Conservation (phyloP, 805 yeast species). For the Saccharomycopsis lassenensis region DNA sequence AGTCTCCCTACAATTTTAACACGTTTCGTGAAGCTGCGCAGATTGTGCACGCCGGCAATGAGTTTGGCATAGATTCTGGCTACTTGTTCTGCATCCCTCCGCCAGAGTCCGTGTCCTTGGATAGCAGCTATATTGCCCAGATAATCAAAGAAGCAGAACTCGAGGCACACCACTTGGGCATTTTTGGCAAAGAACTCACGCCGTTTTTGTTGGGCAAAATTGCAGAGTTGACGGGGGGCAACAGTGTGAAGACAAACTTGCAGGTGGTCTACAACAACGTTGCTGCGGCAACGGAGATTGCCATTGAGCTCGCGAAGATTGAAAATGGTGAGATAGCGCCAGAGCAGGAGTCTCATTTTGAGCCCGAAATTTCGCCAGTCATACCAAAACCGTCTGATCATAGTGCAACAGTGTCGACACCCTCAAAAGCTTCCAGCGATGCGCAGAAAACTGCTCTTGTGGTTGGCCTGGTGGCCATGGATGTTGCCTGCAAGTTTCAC, state of each 20-base stretch:
- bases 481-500: constrained; percentile 45
- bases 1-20: constrained; percentile 56
- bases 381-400: neutral
- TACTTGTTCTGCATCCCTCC: constrained; percentile 77
- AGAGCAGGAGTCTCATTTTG: constrained; percentile 3
- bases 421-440: neutral
- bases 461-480: constrained; percentile 71
- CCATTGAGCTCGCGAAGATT: constrained; percentile 36
- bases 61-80: constrained; percentile 52
- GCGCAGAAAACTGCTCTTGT: constrained; percentile 29
- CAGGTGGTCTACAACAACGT: constrained; percentile 75
- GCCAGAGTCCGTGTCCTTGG: constrained; percentile 51
- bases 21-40: constrained; percentile 49
- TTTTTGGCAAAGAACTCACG: constrained; percentile 66
- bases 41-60: constrained; percentile 38
- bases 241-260: constrained; percentile 58
- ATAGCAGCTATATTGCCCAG: constrained; percentile 36
- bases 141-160: constrained; percentile 48
- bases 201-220: constrained; percentile 64
- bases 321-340: constrained; percentile 23
- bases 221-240: constrained; percentile 58
- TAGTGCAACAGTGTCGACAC: neutral
- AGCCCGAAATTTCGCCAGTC: neutral
- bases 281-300: constrained; percentile 53
- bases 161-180: constrained; percentile 41